Conservation (phyloP, 495 filamentous ascomycete genomes). For the Platismatia glauca region DNA sequence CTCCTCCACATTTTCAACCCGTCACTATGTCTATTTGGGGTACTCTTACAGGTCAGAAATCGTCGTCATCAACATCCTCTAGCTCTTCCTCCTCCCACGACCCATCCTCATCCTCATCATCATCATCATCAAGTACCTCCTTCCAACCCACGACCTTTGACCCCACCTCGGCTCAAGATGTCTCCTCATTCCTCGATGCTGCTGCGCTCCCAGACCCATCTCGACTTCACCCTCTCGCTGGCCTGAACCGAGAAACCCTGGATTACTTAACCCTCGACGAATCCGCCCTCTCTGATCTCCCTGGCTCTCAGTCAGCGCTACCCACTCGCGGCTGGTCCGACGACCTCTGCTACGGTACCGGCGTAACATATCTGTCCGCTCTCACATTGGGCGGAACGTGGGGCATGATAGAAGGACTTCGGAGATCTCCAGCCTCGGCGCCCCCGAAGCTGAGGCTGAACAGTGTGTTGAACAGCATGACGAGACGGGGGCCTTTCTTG, state of each 20-base stretch:
- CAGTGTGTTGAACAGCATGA: slow-evolving; percentile 85
- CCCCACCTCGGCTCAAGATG: slow-evolving; percentile 61
- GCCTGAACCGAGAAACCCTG: slow-evolving; percentile 80
- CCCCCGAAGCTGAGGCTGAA: slow-evolving; percentile 87
- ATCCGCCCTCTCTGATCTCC: slow-evolving; percentile 76
- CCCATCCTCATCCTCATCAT: slow-evolving; percentile 23
- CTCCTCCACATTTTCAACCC: neutral
- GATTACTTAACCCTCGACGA: slow-evolving; percentile 94
- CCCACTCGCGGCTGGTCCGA: slow-evolving; percentile 96
- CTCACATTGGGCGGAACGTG: slow-evolving; percentile 82
- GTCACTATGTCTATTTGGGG: slow-evolving; percentile 74
- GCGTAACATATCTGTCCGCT: slow-evolving; percentile 80
- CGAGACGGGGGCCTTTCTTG: slow-evolving; percentile 86
- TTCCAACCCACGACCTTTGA: slow-evolving; percentile 56
- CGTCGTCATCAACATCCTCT: slow-evolving; percentile 36
- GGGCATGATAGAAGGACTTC: slow-evolving; percentile 82
- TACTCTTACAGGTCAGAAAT: slow-evolving; percentile 74
- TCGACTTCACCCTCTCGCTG: slow-evolving; percentile 84
- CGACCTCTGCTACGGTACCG: slow-evolving; percentile 95
- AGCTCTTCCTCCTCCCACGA: slow-evolving; percentile 18
- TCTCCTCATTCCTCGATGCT: slow-evolving; percentile 67
- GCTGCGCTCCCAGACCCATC: slow-evolving; percentile 72
- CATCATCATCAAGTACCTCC: slow-evolving; percentile 33
- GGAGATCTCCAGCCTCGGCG: slow-evolving; percentile 58
- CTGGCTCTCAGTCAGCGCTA: slow-evolving; percentile 73